Base-by-base conservation (phyloP, 2,329 filamentous ascomycete species). In the Talaromyces sp. region DNA sequence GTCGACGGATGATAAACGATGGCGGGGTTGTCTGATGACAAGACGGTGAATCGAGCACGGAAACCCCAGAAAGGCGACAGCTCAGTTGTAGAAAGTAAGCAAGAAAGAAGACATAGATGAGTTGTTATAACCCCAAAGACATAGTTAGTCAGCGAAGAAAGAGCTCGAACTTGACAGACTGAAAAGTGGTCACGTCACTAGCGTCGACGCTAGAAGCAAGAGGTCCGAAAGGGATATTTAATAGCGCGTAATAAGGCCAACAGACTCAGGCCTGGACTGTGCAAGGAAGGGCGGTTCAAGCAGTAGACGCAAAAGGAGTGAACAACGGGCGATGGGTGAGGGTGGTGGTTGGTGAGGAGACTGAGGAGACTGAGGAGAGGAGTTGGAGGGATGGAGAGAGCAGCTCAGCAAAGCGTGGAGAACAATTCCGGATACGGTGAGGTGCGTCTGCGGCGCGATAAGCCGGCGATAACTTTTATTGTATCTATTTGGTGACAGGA, bases 341-440 rank as follows among this genome's bases (percentile, higher is more conserved):
- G 58, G n/a, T 45, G 58, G 40, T 19, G 17, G 58, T 47, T 29
- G 36, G 25, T 5, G 19, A 29, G 36, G 36, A 29, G 25, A 11
- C 4, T 38, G 47, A 51, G 47, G 19, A 47, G 45, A 49, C 13
- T 13, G 45, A 47, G 43, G 45, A 27, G 27, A n/a, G 47, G 6
- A 17, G 47, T 51, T 49, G 45, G 45, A 15, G 15, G 25, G 25
- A 17, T 25, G 15, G 22, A 51, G 53, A 19, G 10, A 56, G 53
- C 17, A 58, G 56, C 34, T 58, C 34, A 58, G 19, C 19, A 40
- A 17, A 29, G 34, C 36, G 36, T 60, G 36, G 58, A 47, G 38
- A 38, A 56, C 53, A 22, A 34, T 29, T 56, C 62, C 67, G 63
- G 56, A 68, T 67, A 40, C 49, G 67, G 67, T 65, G 67, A 68